Percentiles rank a stretch among this genome's conserved stretches.
Evolutionary conservation across 768 basidiomycete species (phyloP).

Genomic region (Phlebiopsis gigantea): DNA sequence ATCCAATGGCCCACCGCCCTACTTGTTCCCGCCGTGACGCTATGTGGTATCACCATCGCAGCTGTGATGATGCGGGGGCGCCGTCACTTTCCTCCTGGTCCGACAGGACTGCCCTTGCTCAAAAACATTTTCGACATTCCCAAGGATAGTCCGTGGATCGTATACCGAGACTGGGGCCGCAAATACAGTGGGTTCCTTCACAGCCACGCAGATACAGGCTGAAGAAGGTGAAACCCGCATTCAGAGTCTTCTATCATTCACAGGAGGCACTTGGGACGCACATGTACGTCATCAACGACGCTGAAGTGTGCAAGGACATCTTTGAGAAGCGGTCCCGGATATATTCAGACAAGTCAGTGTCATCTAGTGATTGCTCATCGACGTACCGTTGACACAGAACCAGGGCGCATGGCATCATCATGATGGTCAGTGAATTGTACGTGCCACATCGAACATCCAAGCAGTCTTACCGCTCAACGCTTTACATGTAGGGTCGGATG

Average conservation of each 20-base stretch:
- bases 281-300: not conserved
- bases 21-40: too few species aligned
- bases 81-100: constrained; percentile 25
- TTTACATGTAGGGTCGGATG: constrained; percentile 6
- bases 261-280: constrained; percentile 7
- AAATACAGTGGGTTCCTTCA: constrained; percentile 17
- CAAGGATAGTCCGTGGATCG: constrained; percentile 13
- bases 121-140: constrained; percentile 31
- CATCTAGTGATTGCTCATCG: too few species aligned
- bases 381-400: too few species aligned
- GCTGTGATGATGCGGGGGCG: too few species aligned
- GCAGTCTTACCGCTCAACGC: too few species aligned
- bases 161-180: constrained; percentile 19
- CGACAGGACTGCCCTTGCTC: constrained; percentile 27
- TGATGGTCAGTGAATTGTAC: too few species aligned
- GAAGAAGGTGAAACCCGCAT: not conserved
- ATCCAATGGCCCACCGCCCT: too few species aligned
- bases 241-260: constrained; percentile 18
- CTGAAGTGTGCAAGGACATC: constrained; percentile 1
- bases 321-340: constrained; percentile 8
- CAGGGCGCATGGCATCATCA: too few species aligned
- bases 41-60: too few species aligned
- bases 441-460: too few species aligned
- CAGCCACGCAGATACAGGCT: not conserved
- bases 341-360: constrained; percentile 8